Evolutionary conservation across 108 stramenopile species (phyloP).

Genomic region (Skeletonema marinoi): DNA sequence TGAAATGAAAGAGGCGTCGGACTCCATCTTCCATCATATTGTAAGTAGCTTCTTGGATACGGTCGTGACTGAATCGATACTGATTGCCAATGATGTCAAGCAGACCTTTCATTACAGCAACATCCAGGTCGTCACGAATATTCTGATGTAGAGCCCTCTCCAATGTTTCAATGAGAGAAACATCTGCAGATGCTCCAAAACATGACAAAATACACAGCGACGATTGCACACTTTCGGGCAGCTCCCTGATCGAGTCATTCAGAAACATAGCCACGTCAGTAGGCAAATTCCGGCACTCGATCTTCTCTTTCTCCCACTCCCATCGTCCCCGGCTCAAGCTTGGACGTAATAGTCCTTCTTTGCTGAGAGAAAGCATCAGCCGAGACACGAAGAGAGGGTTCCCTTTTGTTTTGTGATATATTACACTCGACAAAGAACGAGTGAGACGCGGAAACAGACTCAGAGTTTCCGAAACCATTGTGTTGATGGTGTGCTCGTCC

Average conservation of each 20-base stretch:
- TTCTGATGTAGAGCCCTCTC: not conserved
- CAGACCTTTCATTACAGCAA: slow-evolving; percentile 3
- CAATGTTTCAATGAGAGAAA: not conserved
- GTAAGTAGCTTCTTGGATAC: not conserved
- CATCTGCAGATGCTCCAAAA: slow-evolving; percentile 7
- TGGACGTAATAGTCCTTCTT: slow-evolving; percentile 4
- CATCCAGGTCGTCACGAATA: not conserved
- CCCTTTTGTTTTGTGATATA: slow-evolving; percentile 21
- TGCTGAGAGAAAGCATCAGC: slow-evolving; percentile 5
- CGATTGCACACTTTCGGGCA: not conserved
- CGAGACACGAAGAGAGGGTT: slow-evolving; percentile 13
- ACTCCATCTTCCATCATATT: not conserved
- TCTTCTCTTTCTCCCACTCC: slow-evolving; percentile 18
- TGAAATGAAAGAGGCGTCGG: not conserved
- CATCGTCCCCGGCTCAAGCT: slow-evolving; percentile 1
- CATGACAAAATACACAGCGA: slow-evolving; percentile 5
- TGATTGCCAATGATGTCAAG: not conserved
- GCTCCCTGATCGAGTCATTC: not conserved
- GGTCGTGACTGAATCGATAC: slow-evolving; percentile 4
- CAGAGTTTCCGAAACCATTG: slow-evolving; percentile 2
- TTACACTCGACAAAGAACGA: not conserved
- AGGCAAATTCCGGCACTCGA: not conserved
- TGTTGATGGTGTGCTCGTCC: not conserved
- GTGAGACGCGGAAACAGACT: slow-evolving; percentile 8
- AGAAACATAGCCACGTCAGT: slow-evolving; percentile 14